phyloP scores from a whole-genome alignment of 768 basidiomycete genomes.

The Boletus bicolor region DNA sequence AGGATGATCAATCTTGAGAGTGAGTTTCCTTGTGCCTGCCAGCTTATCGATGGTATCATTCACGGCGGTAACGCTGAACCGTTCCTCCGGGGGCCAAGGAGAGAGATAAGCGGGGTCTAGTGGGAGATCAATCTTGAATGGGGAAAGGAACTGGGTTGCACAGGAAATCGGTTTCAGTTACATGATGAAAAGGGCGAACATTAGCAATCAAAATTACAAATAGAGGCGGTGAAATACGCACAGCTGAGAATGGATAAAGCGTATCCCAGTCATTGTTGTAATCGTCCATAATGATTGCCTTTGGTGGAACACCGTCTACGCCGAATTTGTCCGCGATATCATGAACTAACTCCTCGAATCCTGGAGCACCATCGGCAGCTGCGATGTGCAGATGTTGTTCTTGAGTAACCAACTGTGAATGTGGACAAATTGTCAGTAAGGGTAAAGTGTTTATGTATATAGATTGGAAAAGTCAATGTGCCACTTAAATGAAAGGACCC shows the following conservation, averaged over 20 bases:
- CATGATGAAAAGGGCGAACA: not conserved
- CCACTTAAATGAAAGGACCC: too few relatives aligned
- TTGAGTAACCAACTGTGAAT: constrained; percentile 58
- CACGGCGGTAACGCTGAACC: constrained; percentile 55
- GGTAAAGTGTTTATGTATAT: not conserved
- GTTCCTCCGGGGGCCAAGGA: constrained; percentile 40
- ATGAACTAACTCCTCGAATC: constrained; percentile 59
- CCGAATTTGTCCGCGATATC: constrained; percentile 63
- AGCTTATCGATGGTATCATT: constrained; percentile 52
- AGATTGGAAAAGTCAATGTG: not conserved
- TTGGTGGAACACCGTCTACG: constrained; percentile 36
- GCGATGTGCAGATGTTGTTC: constrained; percentile 80
- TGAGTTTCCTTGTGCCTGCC: constrained; percentile 67
- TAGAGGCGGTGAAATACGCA: constrained; percentile 28
- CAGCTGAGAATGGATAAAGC: constrained; percentile 76
- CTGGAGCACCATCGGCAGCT: constrained; percentile 78
- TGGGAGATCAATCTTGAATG: constrained; percentile 74
- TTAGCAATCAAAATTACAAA: not conserved
- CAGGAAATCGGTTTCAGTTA: not conserved
- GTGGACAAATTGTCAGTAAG: not conserved
- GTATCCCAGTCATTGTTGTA: constrained; percentile 88
- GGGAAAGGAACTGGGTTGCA: constrained; percentile 65
- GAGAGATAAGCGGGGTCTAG: constrained; percentile 47
- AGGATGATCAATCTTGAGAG: constrained; percentile 69
- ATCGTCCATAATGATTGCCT: constrained; percentile 61